Conservation (phyloP, 345 rosid species). For the Pugionium cornutum region DNA sequence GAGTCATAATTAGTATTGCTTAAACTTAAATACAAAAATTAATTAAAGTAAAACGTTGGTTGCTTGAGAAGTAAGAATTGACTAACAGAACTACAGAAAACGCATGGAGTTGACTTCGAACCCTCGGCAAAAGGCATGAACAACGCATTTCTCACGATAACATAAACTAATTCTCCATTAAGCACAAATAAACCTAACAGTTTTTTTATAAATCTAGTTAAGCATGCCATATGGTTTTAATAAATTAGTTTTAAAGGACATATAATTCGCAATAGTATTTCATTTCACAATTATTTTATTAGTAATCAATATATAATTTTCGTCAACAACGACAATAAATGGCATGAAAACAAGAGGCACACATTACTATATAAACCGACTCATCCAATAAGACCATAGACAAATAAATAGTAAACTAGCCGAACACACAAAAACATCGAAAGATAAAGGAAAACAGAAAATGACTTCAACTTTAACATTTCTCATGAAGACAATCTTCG, state of each 20-base stretch:
- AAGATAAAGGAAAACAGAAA: neutral
- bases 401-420: constrained; percentile 27
- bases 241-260: too few species aligned
- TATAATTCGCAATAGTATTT: too few species aligned
- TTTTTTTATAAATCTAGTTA: too few species aligned
- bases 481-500: constrained; percentile 29
- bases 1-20: neutral
- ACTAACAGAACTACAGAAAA: constrained; percentile 11
- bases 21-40: constrained; percentile 1
- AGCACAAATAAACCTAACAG: too few species aligned
- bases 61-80: constrained; percentile 2
- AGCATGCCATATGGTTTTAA: too few species aligned
- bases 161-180: too few species aligned
- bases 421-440: constrained; percentile 3
- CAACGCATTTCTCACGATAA: too few species aligned
- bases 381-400: constrained; percentile 19
- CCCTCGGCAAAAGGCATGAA: constrained; percentile 24
- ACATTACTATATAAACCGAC: constrained; percentile 37
- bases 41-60: constrained; percentile 15
- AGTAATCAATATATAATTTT: constrained; percentile 14
- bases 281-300: too few species aligned
- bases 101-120: constrained; percentile 35
- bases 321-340: constrained; percentile 23
- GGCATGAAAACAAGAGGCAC: constrained; percentile 36
- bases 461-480: constrained; percentile 32